A percentile compares a stretch with the other conserved stretches of the same genome.
These are phyloP conservation scores for Didymella pinodella DNA, from an alignment of 2,329 filamentous ascomycete species.

Conservation along the genomic window DNA sequence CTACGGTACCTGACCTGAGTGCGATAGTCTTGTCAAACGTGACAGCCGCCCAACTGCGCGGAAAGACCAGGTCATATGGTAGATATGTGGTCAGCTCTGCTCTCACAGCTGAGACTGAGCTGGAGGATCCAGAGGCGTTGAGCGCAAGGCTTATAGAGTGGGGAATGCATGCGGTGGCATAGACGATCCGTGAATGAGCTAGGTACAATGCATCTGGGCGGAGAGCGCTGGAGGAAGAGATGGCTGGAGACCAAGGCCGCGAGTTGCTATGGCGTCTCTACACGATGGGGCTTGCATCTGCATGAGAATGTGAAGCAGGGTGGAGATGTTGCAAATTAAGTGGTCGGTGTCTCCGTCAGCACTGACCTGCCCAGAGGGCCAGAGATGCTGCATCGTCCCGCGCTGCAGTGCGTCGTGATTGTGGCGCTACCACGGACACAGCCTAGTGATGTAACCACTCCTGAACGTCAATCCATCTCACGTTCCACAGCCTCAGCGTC, in stretches of 20 bases:
- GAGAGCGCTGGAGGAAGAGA: neutral
- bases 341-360: conserved; percentile 11
- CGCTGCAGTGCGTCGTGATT: conserved; percentile 12
- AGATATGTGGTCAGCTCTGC: neutral
- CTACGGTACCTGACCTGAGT: conserved; percentile 1
- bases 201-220: neutral
- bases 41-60: conserved; percentile 9
- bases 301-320: conserved; percentile 11
- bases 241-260: conserved; percentile 7
- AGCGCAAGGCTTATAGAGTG: conserved; percentile 9
- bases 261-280: conserved; percentile 3
- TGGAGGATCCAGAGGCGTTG: neutral
- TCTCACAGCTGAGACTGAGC: neutral
- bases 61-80: neutral
- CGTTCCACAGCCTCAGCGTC: conserved; percentile 17
- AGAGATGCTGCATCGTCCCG: conserved; percentile 20
- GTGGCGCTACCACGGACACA: conserved; percentile 6
- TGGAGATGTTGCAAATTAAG: conserved; percentile 6
- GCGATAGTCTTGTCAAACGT: conserved; percentile 15
- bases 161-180: conserved; percentile 4
- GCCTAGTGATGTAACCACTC: conserved; percentile 19
- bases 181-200: neutral
- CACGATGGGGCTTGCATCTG: neutral
- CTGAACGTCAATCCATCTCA: conserved; percentile 20
- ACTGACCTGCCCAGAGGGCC: conserved; percentile 13